Base-by-base conservation (phyloP, 345 rosid genomes). In the Boechera retrofracta region DNA sequence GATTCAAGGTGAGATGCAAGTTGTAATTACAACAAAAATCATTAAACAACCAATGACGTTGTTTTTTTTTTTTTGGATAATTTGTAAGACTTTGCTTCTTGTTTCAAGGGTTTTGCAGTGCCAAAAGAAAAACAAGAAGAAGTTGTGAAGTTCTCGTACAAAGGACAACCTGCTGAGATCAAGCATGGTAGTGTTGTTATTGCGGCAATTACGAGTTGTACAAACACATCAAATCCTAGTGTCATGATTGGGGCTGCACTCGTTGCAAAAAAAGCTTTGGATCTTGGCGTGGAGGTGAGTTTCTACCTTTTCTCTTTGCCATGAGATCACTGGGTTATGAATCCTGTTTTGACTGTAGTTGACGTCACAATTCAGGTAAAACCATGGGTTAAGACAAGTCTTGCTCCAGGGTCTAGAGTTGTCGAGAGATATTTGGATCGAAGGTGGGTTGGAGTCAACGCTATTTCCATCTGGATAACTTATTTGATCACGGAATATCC, bases 361-460 rank as follows among this genome's bases (percentile, higher is more conserved):
- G 59, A 51, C 6, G 62, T 52, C 52, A n/a, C 47, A 13, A 53
- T 66, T 70, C 85, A 89, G 97, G 91, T 92, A 67, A 88, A 92
- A 76, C 93, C 96, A 73, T 92, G 97, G 97, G 78, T 91, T 64
- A 89, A 89, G 77, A 91, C 97, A 39, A 91, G 93, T 77, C 95
- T 91, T 76, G 93, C 86, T 47, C 93, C 93, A 9, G 97, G 97
- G 5, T 92, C 93, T 60, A 87, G 93, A 63, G 92, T 89, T 75
- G 93, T 89, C 45, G 86, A 85, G n/a, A 81, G 87, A 69, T 89
- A 88, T 79, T 69, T 92, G 73, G 89, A 78, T 15, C 64, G 83
- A 78, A 92, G 95, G 97, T 92, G 39, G 28, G 81, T 31, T 72
- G 16, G 16, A 51, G 59, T 24, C 58, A 11, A 31, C n/a, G 5